Conservation (phyloP, 179 eudicot species). For the Camellia oleifera region DNA sequence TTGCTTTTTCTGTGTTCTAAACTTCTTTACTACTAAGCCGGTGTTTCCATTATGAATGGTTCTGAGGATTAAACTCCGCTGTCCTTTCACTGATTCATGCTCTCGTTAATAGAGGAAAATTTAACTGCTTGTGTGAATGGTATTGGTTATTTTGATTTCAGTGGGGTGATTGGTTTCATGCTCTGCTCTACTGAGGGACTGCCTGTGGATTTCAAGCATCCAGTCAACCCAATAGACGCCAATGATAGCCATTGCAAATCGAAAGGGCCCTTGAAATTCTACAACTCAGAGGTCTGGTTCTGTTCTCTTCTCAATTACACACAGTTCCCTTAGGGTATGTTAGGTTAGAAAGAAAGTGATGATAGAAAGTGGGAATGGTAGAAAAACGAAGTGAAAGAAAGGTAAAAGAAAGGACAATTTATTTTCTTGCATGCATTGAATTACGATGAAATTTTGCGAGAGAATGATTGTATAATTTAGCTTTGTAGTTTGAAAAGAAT, state of each 20-base stretch:
- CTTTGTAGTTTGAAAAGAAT: too few species aligned
- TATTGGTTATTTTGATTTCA: conserved; percentile 27
- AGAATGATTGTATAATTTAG: too few species aligned
- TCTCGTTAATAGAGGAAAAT: too few species aligned
- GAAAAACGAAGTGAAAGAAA: too few species aligned
- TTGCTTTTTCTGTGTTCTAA: neutral
- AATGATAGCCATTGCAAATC: conserved; percentile 38
- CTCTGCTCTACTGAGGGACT: conserved; percentile 92
- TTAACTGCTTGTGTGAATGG: neutral
- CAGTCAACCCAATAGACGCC: conserved; percentile 73
- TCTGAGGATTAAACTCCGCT: neutral
- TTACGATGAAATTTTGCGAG: too few species aligned
- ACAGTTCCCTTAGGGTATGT: neutral
- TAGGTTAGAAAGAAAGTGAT: too few species aligned
- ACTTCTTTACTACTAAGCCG: too few species aligned
- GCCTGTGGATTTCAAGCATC: conserved; percentile 72
- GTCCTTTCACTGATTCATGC: too few species aligned
- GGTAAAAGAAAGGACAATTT: too few species aligned
- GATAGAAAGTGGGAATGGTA: too few species aligned
- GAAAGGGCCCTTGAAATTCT: conserved; percentile 66
- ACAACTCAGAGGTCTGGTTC: conserved; percentile 68
- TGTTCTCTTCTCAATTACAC: neutral
- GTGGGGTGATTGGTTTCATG: conserved; percentile 95
- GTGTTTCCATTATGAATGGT: too few species aligned
- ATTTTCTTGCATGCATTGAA: too few species aligned